phyloP scores from a whole-genome alignment of 2,329 filamentous ascomycete species.

The Claviceps africana region DNA sequence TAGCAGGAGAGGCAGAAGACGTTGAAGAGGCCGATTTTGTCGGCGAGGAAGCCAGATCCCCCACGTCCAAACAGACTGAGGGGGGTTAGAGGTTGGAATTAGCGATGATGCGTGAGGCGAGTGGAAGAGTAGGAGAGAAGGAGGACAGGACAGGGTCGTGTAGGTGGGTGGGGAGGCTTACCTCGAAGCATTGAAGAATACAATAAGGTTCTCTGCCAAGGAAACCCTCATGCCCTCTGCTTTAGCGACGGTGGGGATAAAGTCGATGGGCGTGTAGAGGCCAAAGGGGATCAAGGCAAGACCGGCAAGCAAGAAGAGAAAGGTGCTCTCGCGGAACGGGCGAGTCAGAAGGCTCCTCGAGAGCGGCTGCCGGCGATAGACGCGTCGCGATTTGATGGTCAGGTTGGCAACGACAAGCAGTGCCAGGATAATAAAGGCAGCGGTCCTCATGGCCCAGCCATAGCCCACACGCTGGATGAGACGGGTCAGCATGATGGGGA shows the following conservation, averaged over 20 bases:
- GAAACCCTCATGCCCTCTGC: slow-evolving; percentile 8
- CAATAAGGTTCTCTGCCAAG: slow-evolving; percentile 12
- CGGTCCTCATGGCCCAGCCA: slow-evolving; percentile 25
- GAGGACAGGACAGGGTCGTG: background rate
- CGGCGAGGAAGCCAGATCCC: slow-evolving; percentile 11
- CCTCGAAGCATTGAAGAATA: slow-evolving; percentile 13
- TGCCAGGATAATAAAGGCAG: slow-evolving; percentile 23
- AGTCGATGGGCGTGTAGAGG: slow-evolving; percentile 18
- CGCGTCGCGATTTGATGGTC: slow-evolving; percentile 17
- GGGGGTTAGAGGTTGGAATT: too few relatives aligned
- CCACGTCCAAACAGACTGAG: slow-evolving; percentile 11
- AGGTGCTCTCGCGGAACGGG: slow-evolving; percentile 14
- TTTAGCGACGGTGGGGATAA: slow-evolving; percentile 10
- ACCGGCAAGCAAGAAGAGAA: slow-evolving; percentile 13
- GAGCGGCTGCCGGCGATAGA: background rate
- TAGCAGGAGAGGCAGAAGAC: slow-evolving; percentile 27
- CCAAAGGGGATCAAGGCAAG: slow-evolving; percentile 17
- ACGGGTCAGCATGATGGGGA: slow-evolving; percentile 25
- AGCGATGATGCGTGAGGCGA: background rate
- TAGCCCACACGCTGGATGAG: slow-evolving; percentile 23
- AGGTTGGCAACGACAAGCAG: slow-evolving; percentile 20
- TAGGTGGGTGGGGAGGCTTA: background rate
- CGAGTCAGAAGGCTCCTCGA: slow-evolving; percentile 3
- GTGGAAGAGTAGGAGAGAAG: too few relatives aligned
- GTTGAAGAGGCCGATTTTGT: slow-evolving; percentile 16